Base-by-base conservation (phyloP, 306 rosid species). In the Parietaria judaica region DNA sequence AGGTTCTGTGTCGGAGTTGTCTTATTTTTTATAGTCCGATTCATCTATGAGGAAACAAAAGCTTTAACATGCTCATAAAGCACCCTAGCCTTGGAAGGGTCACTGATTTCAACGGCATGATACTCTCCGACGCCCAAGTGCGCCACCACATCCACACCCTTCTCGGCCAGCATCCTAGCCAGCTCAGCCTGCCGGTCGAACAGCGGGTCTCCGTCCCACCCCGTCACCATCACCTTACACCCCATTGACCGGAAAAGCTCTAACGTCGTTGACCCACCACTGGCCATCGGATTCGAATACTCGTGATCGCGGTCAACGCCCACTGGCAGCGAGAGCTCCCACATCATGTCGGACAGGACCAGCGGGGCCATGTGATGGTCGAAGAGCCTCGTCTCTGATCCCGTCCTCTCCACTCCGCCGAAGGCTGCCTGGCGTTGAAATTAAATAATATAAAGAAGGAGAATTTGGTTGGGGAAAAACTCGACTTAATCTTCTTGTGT, bases 271-370 rank as follows among this genome's bases (percentile, higher is more conserved):
- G 60, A 54, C 11, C 67, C 75, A 3, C 38, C 56, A 1, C 66
- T 64, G 1, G 0, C 78, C 79, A 9, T 73, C 0, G 84, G 84
- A 80, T 80, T 78, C 15, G 70, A 67, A 74, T 70, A 84, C 75
- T 70, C 70, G 14, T 77, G 80, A 64, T 84, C 85, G 3, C 84
- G 81, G 66, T 75, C 66, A 68, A 17, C 80, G 2, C 83, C 83
- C 2, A 8, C 15, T 8, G 88, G 86, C n/a, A 85, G 57, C 6
- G 88, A 61, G 14, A 77, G 61, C 2, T 64, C 71, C 88, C 88
- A 85, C 74, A 77, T 3, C 51, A 56, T 11, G 14, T 85, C 77
- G 3, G 13, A 14, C 0, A 1, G 37, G 43, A 65, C 43, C 1
- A 34, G 47, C 6, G 69, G 34, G 17, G 77, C 7, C 14, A 67